phyloP scores from a whole-genome alignment of 768 basidiomycete species.

The Amanita polypyramis region DNA sequence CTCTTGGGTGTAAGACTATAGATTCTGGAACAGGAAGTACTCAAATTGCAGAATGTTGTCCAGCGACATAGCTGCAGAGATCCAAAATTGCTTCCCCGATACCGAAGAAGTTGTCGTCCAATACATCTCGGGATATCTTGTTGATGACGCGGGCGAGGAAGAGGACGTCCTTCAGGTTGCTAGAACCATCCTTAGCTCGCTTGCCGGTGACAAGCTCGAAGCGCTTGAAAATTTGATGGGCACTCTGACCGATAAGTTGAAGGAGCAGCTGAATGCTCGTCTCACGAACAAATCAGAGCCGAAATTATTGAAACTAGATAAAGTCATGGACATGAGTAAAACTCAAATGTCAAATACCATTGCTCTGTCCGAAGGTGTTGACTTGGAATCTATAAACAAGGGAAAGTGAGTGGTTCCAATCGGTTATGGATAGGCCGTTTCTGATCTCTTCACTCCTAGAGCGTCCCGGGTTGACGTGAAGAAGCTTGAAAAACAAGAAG shows the following conservation, averaged over 20 bases:
- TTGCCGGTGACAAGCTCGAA: conserved; percentile 49
- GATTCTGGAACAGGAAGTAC: neutral
- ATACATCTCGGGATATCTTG: conserved; percentile 79
- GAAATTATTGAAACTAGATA: conserved; percentile 68
- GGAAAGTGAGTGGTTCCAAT: conserved; percentile 54
- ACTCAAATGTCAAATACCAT: conserved; percentile 71
- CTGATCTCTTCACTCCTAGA: conserved; percentile 27
- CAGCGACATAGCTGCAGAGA: conserved; percentile 72
- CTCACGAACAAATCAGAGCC: conserved; percentile 50
- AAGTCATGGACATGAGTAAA: conserved; percentile 84
- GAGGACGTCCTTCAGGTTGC: conserved; percentile 78
- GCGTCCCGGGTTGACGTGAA: conserved; percentile 90
- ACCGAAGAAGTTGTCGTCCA: conserved; percentile 82
- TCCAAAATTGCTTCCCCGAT: conserved; percentile 56
- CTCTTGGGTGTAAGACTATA: too few relatives aligned
- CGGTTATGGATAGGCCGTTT: conserved; percentile 8
- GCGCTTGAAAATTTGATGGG: conserved; percentile 59
- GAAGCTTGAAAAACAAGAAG: conserved; percentile 94
- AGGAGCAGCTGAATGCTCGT: conserved; percentile 51
- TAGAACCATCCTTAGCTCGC: conserved; percentile 64
- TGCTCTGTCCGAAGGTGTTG: conserved; percentile 72
- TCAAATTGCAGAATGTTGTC: conserved; percentile 39
- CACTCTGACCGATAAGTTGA: conserved; percentile 50
- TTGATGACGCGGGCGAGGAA: conserved; percentile 84
- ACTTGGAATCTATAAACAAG: conserved; percentile 88